Conservation (phyloP, 2,329 filamentous ascomycete genomes). For the Elsinoe australis region DNA sequence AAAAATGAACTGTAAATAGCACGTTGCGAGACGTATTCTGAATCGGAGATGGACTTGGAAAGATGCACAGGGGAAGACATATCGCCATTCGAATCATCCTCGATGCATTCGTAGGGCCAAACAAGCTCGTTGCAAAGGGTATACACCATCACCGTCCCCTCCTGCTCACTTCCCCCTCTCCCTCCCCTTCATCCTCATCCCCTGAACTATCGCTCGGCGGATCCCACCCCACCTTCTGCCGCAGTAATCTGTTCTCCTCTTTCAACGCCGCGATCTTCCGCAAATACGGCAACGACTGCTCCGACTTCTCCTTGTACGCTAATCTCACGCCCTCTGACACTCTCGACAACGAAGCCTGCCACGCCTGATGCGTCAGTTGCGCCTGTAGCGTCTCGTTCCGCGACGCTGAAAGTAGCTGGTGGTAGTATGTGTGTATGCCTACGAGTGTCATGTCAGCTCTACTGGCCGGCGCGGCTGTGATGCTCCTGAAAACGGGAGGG, state of each 20-base stretch:
- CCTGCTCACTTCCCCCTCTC: neutral
- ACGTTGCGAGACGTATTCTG: too few species aligned
- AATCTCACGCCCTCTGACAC: conserved; percentile 37
- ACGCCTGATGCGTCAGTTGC: conserved; percentile 42
- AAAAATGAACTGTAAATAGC: too few species aligned
- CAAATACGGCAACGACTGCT: conserved; percentile 31
- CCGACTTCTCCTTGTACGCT: conserved; percentile 34
- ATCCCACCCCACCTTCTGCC: conserved; percentile 41
- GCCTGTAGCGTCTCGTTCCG: conserved; percentile 40
- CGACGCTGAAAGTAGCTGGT: conserved; percentile 36
- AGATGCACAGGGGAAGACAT: too few species aligned
- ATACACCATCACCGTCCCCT: neutral
- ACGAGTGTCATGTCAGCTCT: neutral
- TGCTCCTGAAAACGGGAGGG: neutral
- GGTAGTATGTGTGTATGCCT: conserved; percentile 43
- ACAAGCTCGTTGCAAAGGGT: neutral
- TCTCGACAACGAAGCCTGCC: conserved; percentile 40
- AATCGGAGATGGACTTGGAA: too few species aligned
- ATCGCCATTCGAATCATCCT: neutral
- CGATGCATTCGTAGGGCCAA: too few species aligned
- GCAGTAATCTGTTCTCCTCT: conserved; percentile 42
- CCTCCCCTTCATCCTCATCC: conserved; percentile 34
- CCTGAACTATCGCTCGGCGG: conserved; percentile 28
- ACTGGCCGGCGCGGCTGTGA: conserved; percentile 20
- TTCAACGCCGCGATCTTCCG: conserved; percentile 37